Percentiles rank a stretch among this genome's conserved stretches.
phyloP scores from a whole-genome alignment of 306 rosid genomes.

The Vigna nakashimae region DNA sequence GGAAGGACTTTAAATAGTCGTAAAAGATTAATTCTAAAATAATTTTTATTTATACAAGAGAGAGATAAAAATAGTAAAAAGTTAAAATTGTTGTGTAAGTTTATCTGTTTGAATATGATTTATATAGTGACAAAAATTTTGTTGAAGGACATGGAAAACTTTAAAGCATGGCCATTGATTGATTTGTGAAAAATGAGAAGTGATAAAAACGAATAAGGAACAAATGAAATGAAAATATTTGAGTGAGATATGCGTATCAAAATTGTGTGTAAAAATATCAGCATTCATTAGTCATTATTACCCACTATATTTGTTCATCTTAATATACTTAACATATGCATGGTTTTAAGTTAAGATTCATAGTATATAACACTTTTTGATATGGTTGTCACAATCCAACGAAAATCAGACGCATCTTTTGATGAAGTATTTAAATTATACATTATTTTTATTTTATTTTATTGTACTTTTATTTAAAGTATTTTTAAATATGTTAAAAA shows the following conservation, averaged over 20 bases:
- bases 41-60: too few relatives aligned
- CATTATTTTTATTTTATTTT: too few relatives aligned
- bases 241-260: background rate
- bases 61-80: too few relatives aligned
- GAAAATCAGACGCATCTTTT: background rate
- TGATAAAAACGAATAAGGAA: background rate
- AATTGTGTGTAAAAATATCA: too few relatives aligned
- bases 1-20: too few relatives aligned
- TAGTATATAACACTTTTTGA: background rate
- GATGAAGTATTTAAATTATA: background rate
- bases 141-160: background rate
- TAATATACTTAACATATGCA: too few relatives aligned
- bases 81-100: background rate
- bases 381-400: background rate
- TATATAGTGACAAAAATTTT: background rate
- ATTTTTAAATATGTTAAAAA: too few relatives aligned
- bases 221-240: slow-evolving; percentile 13
- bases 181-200: background rate
- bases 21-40: too few relatives aligned
- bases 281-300: background rate
- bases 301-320: too few relatives aligned
- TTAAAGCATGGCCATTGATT: slow-evolving; percentile 3
- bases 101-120: background rate
- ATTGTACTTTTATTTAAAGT: too few relatives aligned
- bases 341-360: background rate